phyloP scores from a whole-genome alignment of 805 yeast genomes.

The Naumovozyma dairenensis region DNA sequence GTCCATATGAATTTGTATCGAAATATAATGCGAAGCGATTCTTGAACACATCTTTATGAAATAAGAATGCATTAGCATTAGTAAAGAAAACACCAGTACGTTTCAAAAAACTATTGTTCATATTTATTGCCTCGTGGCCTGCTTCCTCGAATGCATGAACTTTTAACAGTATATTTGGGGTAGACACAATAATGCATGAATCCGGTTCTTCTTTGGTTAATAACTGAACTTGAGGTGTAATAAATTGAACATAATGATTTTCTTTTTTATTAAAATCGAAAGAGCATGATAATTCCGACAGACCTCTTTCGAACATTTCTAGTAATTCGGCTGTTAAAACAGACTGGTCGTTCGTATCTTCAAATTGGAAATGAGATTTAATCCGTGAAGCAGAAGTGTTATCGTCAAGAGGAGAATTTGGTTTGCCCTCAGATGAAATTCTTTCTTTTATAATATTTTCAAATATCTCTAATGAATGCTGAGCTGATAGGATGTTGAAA shows the following conservation, averaged over 20 bases:
- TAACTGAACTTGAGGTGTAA: constrained; percentile 78
- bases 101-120: constrained; percentile 44
- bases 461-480: constrained; percentile 40
- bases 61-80: constrained; percentile 63
- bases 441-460: constrained; percentile 38
- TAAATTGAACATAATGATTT: constrained; percentile 54
- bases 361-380: constrained; percentile 1
- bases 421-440: constrained; percentile 5
- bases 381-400: not conserved
- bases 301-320: constrained; percentile 39
- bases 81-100: constrained; percentile 60
- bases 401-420: not conserved
- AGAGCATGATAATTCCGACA: constrained; percentile 33
- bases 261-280: constrained; percentile 34
- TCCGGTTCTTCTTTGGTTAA: constrained; percentile 42
- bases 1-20: constrained; percentile 51
- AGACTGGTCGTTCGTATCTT: not conserved
- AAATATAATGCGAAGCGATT: constrained; percentile 35
- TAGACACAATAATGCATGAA: constrained; percentile 56
- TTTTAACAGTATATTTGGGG: constrained; percentile 62
- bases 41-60: constrained; percentile 42
- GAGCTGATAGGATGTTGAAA: constrained; percentile 34
- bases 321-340: constrained; percentile 5
- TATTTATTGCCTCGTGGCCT: constrained; percentile 33
- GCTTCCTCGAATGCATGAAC: constrained; percentile 53